phyloP scores from a whole-genome alignment of 768 basidiomycete species.

The Hypholoma fasciculare region DNA sequence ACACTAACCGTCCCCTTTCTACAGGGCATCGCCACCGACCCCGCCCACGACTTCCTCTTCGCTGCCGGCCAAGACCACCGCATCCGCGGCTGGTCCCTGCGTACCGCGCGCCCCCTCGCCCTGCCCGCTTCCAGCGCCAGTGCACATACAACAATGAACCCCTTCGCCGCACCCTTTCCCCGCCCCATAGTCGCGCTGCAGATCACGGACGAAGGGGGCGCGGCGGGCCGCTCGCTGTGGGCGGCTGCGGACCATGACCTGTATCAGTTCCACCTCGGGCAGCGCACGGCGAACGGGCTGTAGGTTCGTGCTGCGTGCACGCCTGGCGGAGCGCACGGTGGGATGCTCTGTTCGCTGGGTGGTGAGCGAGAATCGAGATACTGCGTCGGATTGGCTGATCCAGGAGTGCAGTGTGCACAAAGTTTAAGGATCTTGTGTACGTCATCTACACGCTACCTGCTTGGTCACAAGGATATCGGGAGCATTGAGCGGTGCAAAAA shows the following conservation, averaged over 20 bases:
- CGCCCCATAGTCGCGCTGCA: constrained; percentile 49
- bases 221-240: constrained; percentile 48
- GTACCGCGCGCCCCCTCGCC: constrained; percentile 44
- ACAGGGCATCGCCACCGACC: constrained; percentile 66
- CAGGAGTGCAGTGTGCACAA: too few species aligned
- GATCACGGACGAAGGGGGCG: constrained; percentile 38
- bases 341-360: too few species aligned
- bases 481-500: too few species aligned
- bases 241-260: constrained; percentile 45
- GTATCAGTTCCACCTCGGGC: constrained; percentile 52
- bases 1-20: neutral
- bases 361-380: too few species aligned
- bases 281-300: constrained; percentile 13
- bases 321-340: too few species aligned
- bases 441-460: too few species aligned
- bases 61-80: constrained; percentile 67
- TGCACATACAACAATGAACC: constrained; percentile 17
- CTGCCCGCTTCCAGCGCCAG: constrained; percentile 14
- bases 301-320: too few species aligned
- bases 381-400: too few species aligned
- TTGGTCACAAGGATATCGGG: too few species aligned
- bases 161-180: constrained; percentile 34
- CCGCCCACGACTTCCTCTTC: constrained; percentile 57
- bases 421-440: too few species aligned
- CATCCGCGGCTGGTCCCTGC: constrained; percentile 71